These are phyloP conservation scores for Bolboschoenus planiculmis DNA, from an alignment of 176 grass and related monocot genomes.

Conservation along the genomic window DNA sequence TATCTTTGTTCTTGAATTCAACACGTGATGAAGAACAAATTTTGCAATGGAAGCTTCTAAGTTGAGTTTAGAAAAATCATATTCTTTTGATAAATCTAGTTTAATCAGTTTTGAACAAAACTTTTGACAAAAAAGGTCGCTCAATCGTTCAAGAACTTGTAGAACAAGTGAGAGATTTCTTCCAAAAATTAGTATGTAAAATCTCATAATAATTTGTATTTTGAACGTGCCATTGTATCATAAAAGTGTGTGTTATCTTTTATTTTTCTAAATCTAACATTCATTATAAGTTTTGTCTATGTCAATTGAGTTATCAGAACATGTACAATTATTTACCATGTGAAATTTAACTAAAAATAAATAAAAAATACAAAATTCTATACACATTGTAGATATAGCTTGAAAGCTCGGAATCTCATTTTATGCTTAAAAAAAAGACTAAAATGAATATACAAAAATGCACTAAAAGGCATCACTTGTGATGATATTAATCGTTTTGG, in stretches of 20 bases:
- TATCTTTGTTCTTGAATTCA: neutral
- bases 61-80: neutral
- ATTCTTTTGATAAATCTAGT: neutral
- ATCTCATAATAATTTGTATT: neutral
- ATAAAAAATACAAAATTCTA: too few species aligned
- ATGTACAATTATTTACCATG: neutral
- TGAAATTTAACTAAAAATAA: neutral
- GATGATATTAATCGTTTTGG: too few species aligned
- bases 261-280: neutral
- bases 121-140: neutral
- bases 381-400: too few species aligned
- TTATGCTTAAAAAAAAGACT: too few species aligned
- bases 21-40: neutral
- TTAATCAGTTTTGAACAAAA: neutral
- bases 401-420: too few species aligned
- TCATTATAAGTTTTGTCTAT: neutral
- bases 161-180: neutral
- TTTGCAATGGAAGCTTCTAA: neutral
- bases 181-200: neutral
- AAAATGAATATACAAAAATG: too few species aligned
- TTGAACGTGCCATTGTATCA: neutral
- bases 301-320: neutral
- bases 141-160: neutral
- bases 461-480: too few species aligned
- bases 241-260: neutral